Evolutionary conservation across 805 yeast species (phyloP), one percentile per base, ranked within the genome.

Genomic region (Zygosaccharomyces gambellarensis): DNA sequence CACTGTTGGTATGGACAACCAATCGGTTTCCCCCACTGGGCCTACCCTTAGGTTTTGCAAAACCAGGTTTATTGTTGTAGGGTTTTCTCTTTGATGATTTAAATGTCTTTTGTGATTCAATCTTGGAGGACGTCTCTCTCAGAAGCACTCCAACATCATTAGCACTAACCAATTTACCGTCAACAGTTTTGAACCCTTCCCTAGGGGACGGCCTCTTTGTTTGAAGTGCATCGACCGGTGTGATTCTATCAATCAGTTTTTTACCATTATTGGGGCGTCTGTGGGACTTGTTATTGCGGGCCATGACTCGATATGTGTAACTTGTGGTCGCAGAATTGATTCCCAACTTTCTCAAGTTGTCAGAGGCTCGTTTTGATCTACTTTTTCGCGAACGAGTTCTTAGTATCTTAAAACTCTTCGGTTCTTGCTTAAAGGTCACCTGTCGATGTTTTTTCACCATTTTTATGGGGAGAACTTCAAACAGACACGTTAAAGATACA

Each of bases 91-190:
- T 43, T 32, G 28, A 14, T 36, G 29, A 19, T 28, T 43, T 45
- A 12, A 23, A 34, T n/a, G 30, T 25, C 45, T 48, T 47, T 43
- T 50, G 34, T 22, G 48, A 34, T 38, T 52, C 51, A 1, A 50
- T 51, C 30, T 47, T 39, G 10, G 41, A 42, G 2, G 55, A 51
- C 3, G 64, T 54, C 41, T 51, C 52, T 38, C 62, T 47, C 48
- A 57, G 30, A 11, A 57, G 50, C 12, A 55, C 56, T 23, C 62
- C 61, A 30, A 62, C 57, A 54, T 68, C 64, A 50, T 54, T 43
- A 43, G 51, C 49, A 57, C 62, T 45, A 45, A 64, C 55, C 14
- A 65, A 46, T 46, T 53, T 59, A 22, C 68, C 69, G 31, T 58
- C 52, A 2, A 61, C 61, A n/a, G 61, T 64, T 27, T 52, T 57